A percentile compares a stretch with the other conserved stretches of the same genome.
These are phyloP conservation scores for Anisodus tanguticus DNA, from an alignment of 257 asterid genomes.

Conservation along the genomic window DNA sequence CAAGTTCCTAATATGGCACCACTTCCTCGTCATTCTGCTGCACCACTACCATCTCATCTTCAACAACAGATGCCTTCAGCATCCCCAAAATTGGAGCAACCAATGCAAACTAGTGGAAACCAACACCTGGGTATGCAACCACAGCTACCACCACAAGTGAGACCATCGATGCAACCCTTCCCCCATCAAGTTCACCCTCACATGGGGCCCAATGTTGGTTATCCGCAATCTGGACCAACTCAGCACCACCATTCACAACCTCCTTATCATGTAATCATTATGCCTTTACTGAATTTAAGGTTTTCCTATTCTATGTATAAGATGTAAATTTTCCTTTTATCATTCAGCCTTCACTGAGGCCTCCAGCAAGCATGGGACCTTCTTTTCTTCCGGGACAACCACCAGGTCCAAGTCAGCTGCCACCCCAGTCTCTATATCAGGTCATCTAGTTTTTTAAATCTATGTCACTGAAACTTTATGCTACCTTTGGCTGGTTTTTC, in stretches of 20 bases:
- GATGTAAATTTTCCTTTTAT: slow-evolving; percentile 36
- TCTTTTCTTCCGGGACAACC: slow-evolving; percentile 76
- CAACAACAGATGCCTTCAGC: slow-evolving; percentile 59
- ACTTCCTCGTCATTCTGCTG: slow-evolving; percentile 65
- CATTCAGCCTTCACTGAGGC: slow-evolving; percentile 67
- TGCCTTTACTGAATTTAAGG: neutral
- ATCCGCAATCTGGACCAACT: slow-evolving; percentile 69
- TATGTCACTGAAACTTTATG: slow-evolving; percentile 23
- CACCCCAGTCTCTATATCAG: slow-evolving; percentile 75
- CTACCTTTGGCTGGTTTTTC: neutral
- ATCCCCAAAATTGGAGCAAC: slow-evolving; percentile 69
- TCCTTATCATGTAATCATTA: slow-evolving; percentile 71
- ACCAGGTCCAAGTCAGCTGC: slow-evolving; percentile 67
- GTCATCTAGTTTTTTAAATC: slow-evolving; percentile 40
- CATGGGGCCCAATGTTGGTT: slow-evolving; percentile 69
- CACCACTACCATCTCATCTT: slow-evolving; percentile 63
- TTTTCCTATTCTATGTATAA: slow-evolving; percentile 4
- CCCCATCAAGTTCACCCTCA: slow-evolving; percentile 76
- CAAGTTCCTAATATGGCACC: slow-evolving; percentile 60
- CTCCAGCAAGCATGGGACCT: slow-evolving; percentile 70
- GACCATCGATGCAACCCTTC: slow-evolving; percentile 63
- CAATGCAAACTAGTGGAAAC: slow-evolving; percentile 59
- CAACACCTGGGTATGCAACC: slow-evolving; percentile 70
- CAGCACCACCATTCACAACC: slow-evolving; percentile 86
- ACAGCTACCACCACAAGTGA: slow-evolving; percentile 65